phyloP scores from a whole-genome alignment of 768 basidiomycete species.

The Lactifluus pinguis region DNA sequence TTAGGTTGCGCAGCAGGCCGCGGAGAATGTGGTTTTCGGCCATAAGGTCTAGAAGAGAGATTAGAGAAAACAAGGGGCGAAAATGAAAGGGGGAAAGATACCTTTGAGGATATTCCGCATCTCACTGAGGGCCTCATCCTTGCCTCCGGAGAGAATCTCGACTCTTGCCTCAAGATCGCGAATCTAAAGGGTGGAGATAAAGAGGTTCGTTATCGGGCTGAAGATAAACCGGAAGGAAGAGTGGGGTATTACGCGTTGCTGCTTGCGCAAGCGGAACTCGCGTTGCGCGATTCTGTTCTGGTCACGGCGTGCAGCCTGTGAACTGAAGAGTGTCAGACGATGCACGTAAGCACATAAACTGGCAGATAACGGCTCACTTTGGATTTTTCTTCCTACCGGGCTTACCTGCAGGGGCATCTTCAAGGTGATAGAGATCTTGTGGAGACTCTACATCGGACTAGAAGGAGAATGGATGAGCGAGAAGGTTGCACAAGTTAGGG shows the following conservation, averaged over 20 bases:
- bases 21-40: conserved; percentile 82
- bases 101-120: conserved; percentile 78
- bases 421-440: conserved; percentile 11
- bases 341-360: conserved; percentile 26
- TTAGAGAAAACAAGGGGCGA: neutral
- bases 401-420: conserved; percentile 30
- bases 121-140: conserved; percentile 81
- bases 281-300: conserved; percentile 90
- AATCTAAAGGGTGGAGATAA: conserved; percentile 43
- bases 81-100: conserved; percentile 22
- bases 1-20: conserved; percentile 63
- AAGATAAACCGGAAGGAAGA: neutral
- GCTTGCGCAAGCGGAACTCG: conserved; percentile 87
- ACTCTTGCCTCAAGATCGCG: conserved; percentile 92
- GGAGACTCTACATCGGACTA: conserved; percentile 64
- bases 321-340: conserved; percentile 37
- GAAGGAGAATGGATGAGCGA: conserved; percentile 24
- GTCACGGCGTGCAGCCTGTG: conserved; percentile 80
- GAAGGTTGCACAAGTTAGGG: neutral
- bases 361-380: conserved; percentile 42
- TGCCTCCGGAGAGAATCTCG: conserved; percentile 87
- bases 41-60: conserved; percentile 57
- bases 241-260: conserved; percentile 53
- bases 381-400: conserved; percentile 87
- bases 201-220: neutral